A percentile compares a stretch with the other conserved stretches of the same genome.
phyloP scores from a whole-genome alignment of 768 basidiomycete species.

The Tulasnella sp. region DNA sequence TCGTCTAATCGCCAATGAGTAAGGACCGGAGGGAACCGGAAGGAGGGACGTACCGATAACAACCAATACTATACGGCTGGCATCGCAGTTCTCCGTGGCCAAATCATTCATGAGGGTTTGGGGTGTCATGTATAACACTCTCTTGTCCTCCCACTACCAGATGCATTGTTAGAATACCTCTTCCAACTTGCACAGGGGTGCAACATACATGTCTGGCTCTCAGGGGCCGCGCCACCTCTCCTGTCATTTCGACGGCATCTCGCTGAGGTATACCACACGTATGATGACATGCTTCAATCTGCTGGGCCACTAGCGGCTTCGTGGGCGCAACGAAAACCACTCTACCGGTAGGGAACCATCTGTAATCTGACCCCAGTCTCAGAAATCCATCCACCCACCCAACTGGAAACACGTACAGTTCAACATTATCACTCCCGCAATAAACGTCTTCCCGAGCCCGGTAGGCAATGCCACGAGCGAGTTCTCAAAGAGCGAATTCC shows the following conservation, averaged over 20 bases:
- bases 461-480: slow-evolving; percentile 90
- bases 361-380: slow-evolving; percentile 44
- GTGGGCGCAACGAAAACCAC: slow-evolving; percentile 94
- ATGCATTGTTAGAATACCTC: slow-evolving; percentile 14
- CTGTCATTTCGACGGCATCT: slow-evolving; percentile 80
- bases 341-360: slow-evolving; percentile 87
- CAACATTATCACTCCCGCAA: slow-evolving; percentile 92
- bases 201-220: slow-evolving; percentile 28
- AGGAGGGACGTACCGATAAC: slow-evolving; percentile 55
- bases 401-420: slow-evolving; percentile 46
- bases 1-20: slow-evolving; percentile 47
- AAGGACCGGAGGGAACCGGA: neutral
- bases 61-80: slow-evolving; percentile 66
- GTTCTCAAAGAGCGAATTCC: slow-evolving; percentile 76
- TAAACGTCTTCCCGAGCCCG: slow-evolving; percentile 94
- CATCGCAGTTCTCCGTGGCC: slow-evolving; percentile 55
- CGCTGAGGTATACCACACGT: slow-evolving; percentile 84
- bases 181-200: slow-evolving; percentile 9
- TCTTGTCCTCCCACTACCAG: slow-evolving; percentile 61
- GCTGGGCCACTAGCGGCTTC: slow-evolving; percentile 91
- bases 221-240: slow-evolving; percentile 55
- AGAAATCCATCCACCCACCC: neutral
- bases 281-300: slow-evolving; percentile 84
- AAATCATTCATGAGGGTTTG: slow-evolving; percentile 90
- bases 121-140: slow-evolving; percentile 91